Base-by-base conservation (phyloP, 345 rosid species). In the Populus pruinosa region DNA sequence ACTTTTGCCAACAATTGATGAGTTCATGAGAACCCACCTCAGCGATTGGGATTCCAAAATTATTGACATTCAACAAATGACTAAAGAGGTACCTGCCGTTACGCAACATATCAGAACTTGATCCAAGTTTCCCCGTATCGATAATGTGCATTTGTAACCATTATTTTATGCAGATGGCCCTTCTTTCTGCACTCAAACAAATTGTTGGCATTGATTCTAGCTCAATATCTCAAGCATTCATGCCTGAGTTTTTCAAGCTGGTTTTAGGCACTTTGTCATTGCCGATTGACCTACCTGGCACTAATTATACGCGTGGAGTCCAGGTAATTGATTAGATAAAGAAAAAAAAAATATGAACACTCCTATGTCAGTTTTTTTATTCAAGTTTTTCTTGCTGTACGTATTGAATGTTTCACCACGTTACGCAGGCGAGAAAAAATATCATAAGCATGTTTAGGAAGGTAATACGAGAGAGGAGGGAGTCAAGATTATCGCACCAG, bases 241-340 rank as follows among this genome's bases (percentile, higher is more conserved):
- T 79, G 84, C 82, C 74, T 43, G 97, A 85, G 79, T 93, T 91
- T 75, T 89, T 87, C 82, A 89, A 90, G 85, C 86, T 94, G 50
- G 87, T 88, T 21, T 47, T 87, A n/a, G 98, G 98, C 62, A 89
- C 98, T 17, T 39, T 94, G 39, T 93, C 98, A 5, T 80, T 94
- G 77, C 98, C 98, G 2, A 87, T 91, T 17, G 83, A 90, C 80
- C 82, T 93, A 33, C 98, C 98, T 0, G 95, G 97, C 70, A 90
- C 98, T 21, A 88, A 87, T 73, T 94, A 94, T 73, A 85, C 82
- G 11, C 86, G 84, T 1, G 98, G 98, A 20, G 72, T 89, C 72
- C 92, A 88, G 93, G 98, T 89, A 84, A 36, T 39, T 25, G 16
- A 10, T 13, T 71, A 14, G 2, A 18, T n/a, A 29, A 14, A 20